Base-by-base conservation (phyloP, 768 basidiomycete species). In the Amylocystis lapponica region DNA sequence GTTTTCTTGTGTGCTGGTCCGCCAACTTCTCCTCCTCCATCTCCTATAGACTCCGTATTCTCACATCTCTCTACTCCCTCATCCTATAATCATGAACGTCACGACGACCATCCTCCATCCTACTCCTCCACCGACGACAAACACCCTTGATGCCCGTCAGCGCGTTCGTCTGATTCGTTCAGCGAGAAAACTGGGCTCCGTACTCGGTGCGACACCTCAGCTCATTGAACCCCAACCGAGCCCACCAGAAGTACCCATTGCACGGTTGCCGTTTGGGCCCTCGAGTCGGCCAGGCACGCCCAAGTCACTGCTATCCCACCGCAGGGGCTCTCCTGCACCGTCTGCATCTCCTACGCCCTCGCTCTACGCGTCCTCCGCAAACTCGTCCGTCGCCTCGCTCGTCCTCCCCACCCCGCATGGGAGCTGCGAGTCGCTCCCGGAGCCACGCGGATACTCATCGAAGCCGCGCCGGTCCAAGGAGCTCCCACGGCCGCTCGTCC, bases 201-300 rank as follows among this genome's bases (percentile, higher is more conserved):
- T 83, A 10, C 61, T 83, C 8, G 81, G 81, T 10, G 62, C 69
- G 8, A 74, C 78, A 12, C 81, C 81, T n/a, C 75, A 71, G 43
- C 62, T 80, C 29, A 46, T 74, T 7, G 79, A 82, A 32, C 45
- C 39, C 4, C n/a, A 34, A 6, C 38, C 17, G 10, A 34, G 40
- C 30, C 36, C 38, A 2, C 25, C 38, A 10, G 4, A 16, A 22
- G 7, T 22, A 2, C 29, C 32, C 12, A 16, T 25, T 7, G 13
- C 34, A 19, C 36, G 38, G 25, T 35, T 43, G 14, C 46, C 48
- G 29, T 38, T 46, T 35, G 22, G 39, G 19, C 22, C 42, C 34
- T 14, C 17, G 26, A 16, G 23, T 17, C 39, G 43, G 37, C 37
- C 21, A 26, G 31, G 36, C 23, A 35, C 47, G 8, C 32, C 47